Base-by-base conservation (phyloP, 2,329 filamentous ascomycete genomes). In the Colletotrichum eremochloae region DNA sequence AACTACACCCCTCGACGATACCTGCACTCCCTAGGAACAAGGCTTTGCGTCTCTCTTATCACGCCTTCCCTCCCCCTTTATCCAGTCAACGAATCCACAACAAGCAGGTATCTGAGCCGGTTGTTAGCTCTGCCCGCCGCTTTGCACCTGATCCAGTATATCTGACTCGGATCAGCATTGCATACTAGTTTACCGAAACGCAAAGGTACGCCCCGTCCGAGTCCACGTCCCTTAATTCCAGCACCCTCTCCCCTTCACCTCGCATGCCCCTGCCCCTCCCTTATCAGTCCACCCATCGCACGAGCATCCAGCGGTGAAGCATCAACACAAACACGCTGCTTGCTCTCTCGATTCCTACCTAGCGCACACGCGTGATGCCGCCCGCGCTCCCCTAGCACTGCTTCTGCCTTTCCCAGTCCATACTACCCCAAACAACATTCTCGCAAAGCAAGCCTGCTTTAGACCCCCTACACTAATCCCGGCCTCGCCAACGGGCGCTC, bases 231-330 rank as follows among this genome's bases (percentile, higher is more conserved):
- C 63, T 55, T 61, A 36, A 55, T 44, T 56, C 15, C 24, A 48
- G 38, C 46, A 38, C 48, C 58, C 48, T 55, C 48, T 55, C 58
- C 57, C 42, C 40, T 48, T 53, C 52, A 36, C 48, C 48, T 44
- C 57, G 46, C 53, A 52, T 53, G 33, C 55, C 72, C 69, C 62
- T 65, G 68, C 70, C 57, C 48, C 56, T 63, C 56, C 60, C 71
- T 74, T 74, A 74, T 74, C 72, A 70, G 71, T 60, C 52, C 66
- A 46, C 61, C 52, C 36, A 65, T 63, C 48, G 68, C 64, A 73
- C 71, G 73, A 71, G 71, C 66, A 46, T 64, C 46, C 66, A 60
- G 73, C 73, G 72, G 72, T 74, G 72, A 74, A 69, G 61, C 68
- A 50, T 72, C 67, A 71, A 52, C 60, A 55, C 70, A 66, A 57